Evolutionary conservation across 495 filamentous ascomycete species (phyloP).

Genomic region (Neurospora tetraspora): DNA sequence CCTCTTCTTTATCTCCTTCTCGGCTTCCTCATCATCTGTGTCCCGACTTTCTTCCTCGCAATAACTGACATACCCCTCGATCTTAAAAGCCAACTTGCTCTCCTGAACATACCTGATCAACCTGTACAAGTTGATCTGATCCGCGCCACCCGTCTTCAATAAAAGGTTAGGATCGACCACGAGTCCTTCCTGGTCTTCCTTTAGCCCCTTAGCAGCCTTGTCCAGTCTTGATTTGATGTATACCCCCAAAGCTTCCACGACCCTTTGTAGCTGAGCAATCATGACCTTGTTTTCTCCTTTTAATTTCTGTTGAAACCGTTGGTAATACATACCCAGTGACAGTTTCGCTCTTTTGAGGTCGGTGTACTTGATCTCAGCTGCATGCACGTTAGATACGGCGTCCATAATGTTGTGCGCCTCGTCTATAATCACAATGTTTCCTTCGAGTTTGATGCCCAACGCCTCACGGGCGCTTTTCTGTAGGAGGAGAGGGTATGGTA

Average conservation of each 20-base stretch:
- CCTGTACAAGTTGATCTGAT: conserved; percentile 91
- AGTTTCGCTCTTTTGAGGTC: conserved; percentile 63
- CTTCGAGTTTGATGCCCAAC: conserved; percentile 72
- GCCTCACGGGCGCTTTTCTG: conserved; percentile 87
- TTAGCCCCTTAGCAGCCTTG: conserved; percentile 18
- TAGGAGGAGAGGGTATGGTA: conserved; percentile 85
- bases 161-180: conserved; percentile 48
- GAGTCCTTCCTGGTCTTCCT: conserved; percentile 46
- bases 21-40: background rate
- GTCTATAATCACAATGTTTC: conserved; percentile 85
- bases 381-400: conserved; percentile 80
- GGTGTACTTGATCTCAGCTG: conserved; percentile 58
- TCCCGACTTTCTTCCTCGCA: conserved; percentile 31
- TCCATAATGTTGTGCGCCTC: conserved; percentile 98
- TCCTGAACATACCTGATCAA: conserved; percentile 78
- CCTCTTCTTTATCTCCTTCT: background rate
- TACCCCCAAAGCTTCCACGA: conserved; percentile 64
- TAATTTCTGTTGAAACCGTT: conserved; percentile 73
- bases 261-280: conserved; percentile 72
- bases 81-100: conserved; percentile 88
- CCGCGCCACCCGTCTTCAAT: conserved; percentile 75
- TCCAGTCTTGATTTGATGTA: conserved; percentile 41
- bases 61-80: conserved; percentile 73
- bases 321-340: conserved; percentile 72
- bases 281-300: conserved; percentile 89